Conservation (phyloP, 1,139 yeast species). For the Petasospora rhodanensis region DNA sequence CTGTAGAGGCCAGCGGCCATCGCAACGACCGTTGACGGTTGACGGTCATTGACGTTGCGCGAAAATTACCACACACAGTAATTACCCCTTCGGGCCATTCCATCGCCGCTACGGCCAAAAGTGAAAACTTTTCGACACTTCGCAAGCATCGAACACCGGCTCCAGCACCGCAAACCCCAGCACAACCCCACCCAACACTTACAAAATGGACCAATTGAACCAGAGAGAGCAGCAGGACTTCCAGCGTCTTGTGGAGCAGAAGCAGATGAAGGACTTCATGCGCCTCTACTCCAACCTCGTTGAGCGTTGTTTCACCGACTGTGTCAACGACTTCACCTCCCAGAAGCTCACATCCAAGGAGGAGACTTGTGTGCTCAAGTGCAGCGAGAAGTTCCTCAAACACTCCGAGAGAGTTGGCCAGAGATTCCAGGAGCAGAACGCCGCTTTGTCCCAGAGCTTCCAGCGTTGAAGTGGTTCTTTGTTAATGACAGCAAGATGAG, state of each 20-base stretch:
- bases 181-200: too few relatives aligned
- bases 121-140: conserved; percentile 7
- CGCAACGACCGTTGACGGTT: too few relatives aligned
- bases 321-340: conserved; percentile 97
- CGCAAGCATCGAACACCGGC: too few relatives aligned
- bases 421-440: conserved; percentile 97
- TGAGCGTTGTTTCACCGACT: conserved; percentile 94
- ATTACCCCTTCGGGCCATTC: too few relatives aligned
- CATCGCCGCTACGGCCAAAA: too few relatives aligned
- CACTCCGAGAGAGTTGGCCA: conserved; percentile 98
- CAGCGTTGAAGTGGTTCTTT: conserved; percentile 23
- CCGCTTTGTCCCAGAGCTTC: conserved; percentile 44
- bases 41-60: too few relatives aligned
- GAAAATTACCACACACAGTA: too few relatives aligned
- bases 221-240: conserved; percentile 95
- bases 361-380: conserved; percentile 77
- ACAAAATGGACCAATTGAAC: conserved; percentile 71
- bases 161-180: too few relatives aligned
- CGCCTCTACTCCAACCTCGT: conserved; percentile 89
- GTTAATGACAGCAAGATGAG: too few relatives aligned
- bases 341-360: conserved; percentile 82
- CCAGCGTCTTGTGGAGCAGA: conserved; percentile 91
- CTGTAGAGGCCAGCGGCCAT: too few relatives aligned
- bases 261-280: conserved; percentile 99
- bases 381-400: conserved; percentile 96